phyloP scores from a whole-genome alignment of 2,329 filamentous ascomycete genomes.

The Paecilomyces niveus region DNA sequence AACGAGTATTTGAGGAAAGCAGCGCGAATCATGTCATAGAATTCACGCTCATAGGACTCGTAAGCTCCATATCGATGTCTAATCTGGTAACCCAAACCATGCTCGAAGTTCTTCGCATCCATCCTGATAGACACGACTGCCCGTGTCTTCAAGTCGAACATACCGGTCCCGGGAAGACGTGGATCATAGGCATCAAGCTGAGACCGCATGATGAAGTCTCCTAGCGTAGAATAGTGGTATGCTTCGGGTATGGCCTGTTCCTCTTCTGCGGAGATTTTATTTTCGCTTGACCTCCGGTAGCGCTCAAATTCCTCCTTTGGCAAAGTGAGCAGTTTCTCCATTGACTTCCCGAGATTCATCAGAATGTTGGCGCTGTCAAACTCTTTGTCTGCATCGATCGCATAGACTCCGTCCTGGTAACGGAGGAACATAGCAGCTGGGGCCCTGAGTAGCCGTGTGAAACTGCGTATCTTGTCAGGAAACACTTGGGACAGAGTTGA shows the following conservation, averaged over 20 bases:
- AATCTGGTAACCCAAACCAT: conserved; percentile 82
- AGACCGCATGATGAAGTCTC: conserved; percentile 88
- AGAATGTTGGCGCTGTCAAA: conserved; percentile 79
- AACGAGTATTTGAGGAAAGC: conserved; percentile 96
- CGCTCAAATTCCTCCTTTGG: conserved; percentile 77
- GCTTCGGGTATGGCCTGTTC: conserved; percentile 66
- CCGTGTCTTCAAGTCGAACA: conserved; percentile 94
- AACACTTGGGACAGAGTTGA: conserved; percentile 63
- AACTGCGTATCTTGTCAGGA: conserved; percentile 52
- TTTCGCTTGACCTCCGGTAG: conserved; percentile 63
- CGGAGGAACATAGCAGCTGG: conserved; percentile 77
- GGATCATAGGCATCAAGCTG: conserved; percentile 87
- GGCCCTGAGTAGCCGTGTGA: conserved; percentile 64
- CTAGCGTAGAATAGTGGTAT: conserved; percentile 80
- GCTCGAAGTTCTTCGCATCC: conserved; percentile 64
- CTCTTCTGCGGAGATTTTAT: conserved; percentile 59
- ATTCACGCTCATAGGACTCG: conserved; percentile 92
- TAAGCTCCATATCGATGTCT: conserved; percentile 65
- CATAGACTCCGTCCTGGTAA: conserved; percentile 78
- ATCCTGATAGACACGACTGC: conserved; percentile 89
- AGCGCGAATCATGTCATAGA: conserved; percentile 90
- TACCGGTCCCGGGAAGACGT: conserved; percentile 79
- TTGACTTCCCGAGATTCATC: conserved; percentile 86
- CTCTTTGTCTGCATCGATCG: conserved; percentile 93
- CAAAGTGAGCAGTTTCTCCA: conserved; percentile 90